These are phyloP conservation scores for Solanum pinnatisectum DNA, from an alignment of 257 asterid species.

Conservation along the genomic window DNA sequence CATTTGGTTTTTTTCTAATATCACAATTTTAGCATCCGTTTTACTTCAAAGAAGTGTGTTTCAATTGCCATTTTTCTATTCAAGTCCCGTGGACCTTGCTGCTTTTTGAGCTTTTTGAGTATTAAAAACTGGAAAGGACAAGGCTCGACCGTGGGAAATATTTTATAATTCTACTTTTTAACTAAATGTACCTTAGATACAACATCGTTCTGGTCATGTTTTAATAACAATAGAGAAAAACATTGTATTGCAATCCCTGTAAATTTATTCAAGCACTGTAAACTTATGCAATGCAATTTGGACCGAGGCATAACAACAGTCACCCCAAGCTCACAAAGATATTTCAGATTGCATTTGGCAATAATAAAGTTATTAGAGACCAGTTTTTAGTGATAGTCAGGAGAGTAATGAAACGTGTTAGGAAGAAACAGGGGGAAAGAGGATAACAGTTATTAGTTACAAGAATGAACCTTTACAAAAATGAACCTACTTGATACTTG, in stretches of 20 bases:
- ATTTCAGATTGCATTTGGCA: neutral
- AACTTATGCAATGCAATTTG: neutral
- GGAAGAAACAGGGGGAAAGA: neutral
- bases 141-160: neutral
- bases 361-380: neutral
- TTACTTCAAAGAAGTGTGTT: neutral
- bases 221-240: neutral
- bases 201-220: neutral
- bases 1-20: neutral
- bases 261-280: neutral
- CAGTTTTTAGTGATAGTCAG: neutral
- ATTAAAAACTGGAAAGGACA: neutral
- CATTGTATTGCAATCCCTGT: neutral
- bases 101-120: neutral
- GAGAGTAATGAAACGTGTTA: neutral
- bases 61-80: neutral
- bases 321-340: neutral
- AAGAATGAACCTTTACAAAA: constrained; percentile 8
- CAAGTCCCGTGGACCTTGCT: neutral
- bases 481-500: constrained; percentile 79
- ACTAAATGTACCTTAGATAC: neutral
- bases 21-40: neutral
- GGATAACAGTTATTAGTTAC: neutral
- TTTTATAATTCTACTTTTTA: neutral
- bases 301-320: neutral